Evolutionary conservation across 2,329 filamentous ascomycete genomes (phyloP), one percentile per base, ranked within the genome.

Genomic region (Xylaria digitata): DNA sequence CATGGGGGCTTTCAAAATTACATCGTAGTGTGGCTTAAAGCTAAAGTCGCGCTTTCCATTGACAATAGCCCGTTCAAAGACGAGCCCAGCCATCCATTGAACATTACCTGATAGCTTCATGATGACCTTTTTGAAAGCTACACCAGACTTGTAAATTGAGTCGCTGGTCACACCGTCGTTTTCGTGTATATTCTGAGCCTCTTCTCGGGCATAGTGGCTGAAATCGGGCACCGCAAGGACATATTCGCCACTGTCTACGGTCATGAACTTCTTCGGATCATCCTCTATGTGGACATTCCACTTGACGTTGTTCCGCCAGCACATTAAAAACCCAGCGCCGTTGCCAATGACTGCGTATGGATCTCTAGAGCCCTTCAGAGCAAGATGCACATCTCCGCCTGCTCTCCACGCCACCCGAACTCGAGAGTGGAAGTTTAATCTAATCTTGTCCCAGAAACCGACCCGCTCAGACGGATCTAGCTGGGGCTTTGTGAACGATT

Each of bases 21-120:
- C 90, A 61, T 97, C 89, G 78, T 98, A 99, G 77, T 99, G 96
- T 23, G 94, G 94, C 72, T 87, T 92, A 81, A 98, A 99, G 13
- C 93, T 86, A 77, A 97, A 98, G 23, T 89, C 94, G 65, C 96
- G 87, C 61, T 86, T 84, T 40, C 90, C 91, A 60, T 89, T 82
- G 50, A 89, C 87, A 34, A 94, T 84, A 70, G 95, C 92, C 52
- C 91, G 89, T 79, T 99, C 96, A 76, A 99, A 99, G 56, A 97
- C 92, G 45, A 99, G 83, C 0, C 96, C 96, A 15, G 92, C 90
- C 75, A 95, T 86, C 92, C 94, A 97, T 78, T 93, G 92, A 0
- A 99, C 96, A 75, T 96, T 96, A 15, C 96, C 96, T 3, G 96
- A 98, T 13, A 99, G 85, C 80, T 99, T 99, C 95, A 99, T 98